Evolutionary conservation across 805 yeast genomes (phyloP), one percentile per base, ranked within the genome.

Genomic region (Saturnispora diversa): DNA sequence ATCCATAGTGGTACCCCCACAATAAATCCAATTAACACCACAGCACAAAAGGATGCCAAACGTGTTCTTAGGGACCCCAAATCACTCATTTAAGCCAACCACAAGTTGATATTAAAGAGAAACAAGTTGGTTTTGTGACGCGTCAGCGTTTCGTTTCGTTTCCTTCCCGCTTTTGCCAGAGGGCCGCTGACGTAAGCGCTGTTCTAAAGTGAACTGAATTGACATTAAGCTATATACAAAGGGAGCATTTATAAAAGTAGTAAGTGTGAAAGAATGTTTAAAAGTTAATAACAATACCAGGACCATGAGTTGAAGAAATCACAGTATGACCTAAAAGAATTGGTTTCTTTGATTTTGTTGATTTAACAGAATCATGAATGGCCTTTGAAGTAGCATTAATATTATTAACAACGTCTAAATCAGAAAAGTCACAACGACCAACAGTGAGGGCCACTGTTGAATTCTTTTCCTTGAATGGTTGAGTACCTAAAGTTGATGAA

Each of bases 401-500:
- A 59, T 88, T 88, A 43, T 72, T 70, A 31, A 84, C 63, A 39
- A 87, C 71, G 54, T 88, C 87, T 43, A 70, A 67, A 58, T 88
- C 96, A 16, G 80, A 65, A 65, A 86, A 85, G 50, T 73, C 74
- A 49, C 85, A 80, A 55, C 80, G 77, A 3, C 85, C 96, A 21
- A 88, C 72, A 5, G 90, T 78, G 37, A 87, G 58, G 28, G 79
- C 65, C 35, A 87, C 66, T 45, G 68, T 67, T 33, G 70, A 67
- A 31, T 71, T 75, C 51, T 70, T 73, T 63, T 87, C 94, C 67
- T 84, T 84, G 69, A 84, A 86, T 13, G 85, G 80, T 52, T 77
- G 68, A 30, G 84, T 73, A 23, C 92, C 92, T 32, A 76, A 62
- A 37, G 77, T 75, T 7, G 67, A 63, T 27, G 60, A 54, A 44